Base-by-base conservation (phyloP, 805 yeast genomes). In the Zygosaccharomyces kombuchaensis region DNA sequence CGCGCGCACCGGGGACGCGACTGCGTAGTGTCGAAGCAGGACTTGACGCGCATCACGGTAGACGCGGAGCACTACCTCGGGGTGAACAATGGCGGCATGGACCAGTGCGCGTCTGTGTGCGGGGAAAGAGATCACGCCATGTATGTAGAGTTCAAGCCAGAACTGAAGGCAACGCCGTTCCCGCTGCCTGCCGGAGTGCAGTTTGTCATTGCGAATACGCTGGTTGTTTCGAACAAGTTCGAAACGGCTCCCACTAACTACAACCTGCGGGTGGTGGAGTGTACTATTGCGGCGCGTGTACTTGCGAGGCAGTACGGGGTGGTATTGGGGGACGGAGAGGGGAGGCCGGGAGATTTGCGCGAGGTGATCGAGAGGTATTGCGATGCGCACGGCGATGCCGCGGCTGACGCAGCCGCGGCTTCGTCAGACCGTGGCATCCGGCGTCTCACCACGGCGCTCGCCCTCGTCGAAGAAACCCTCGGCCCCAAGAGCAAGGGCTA, bases 51-150 rank as follows among this genome's bases (percentile, higher is more conserved):
- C 44, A 77, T 82, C 42, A 80, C 88, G 5, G 81, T 79, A 34
- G 78, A 76, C 4, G 77, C 82, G 32, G 89, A 83, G 59, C 86
- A 82, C 63, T 78, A 78, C 44, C 79, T 83, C 30, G 89, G 89
- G 29, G 84, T 83, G 43, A 82, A 80, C 60, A 79, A 82, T 29
- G 90, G 89, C n/a, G 88, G 89, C 32, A 77, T 83, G 84, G 89
- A 83, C 59, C 89, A 83, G 65, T 75, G 83, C 40, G 89, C 88
- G 2, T 77, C 84, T 0, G 73, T 84, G 19, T 81, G 75, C 52
- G 88, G 89, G 16, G 78, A 75, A 55, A 66, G 63, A 34, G 72
- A 71, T 47, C 77, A 82, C 51, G 83, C 82, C 1, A 63, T 82
- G 44, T 72, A 75, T 52, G 78, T 83, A 14, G 77, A 76, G 52